phyloP scores from a whole-genome alignment of 1,284 basidiomycete species.

The Takashimella tepidaria region DNA sequence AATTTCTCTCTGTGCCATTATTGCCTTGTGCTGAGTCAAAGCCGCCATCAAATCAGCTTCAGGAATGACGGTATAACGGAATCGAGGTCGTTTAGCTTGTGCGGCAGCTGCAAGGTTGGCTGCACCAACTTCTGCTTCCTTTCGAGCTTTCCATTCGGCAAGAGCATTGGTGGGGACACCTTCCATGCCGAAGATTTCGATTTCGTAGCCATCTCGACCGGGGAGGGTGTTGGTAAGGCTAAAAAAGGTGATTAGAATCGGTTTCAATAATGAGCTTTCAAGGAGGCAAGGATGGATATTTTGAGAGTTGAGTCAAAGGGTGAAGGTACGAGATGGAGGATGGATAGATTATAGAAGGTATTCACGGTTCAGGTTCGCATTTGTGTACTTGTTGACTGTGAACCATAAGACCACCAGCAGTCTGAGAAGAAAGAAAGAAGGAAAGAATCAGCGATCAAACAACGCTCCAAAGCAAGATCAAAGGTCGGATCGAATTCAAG shows the following conservation, averaged over 20 bases:
- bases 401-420: conserved; percentile 95
- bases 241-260: conserved; percentile 16
- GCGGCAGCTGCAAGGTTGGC: conserved; percentile 72
- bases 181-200: conserved; percentile 99
- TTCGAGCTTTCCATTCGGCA: conserved; percentile 88
- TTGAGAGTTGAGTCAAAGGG: not conserved
- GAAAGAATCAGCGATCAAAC: not conserved
- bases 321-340: too few species aligned
- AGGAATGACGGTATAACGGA: conserved; percentile 71
- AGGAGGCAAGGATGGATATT: too few species aligned
- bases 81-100: conserved; percentile 67
- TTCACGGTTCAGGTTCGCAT: conserved; percentile 89
- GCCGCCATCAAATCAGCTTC: conserved; percentile 81
- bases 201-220: conserved; percentile 93
- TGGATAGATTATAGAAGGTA: too few species aligned
- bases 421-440: conserved; percentile 16
- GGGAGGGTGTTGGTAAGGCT: conserved; percentile 95
- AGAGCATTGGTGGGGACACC: conserved; percentile 92
- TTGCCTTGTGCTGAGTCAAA: conserved; percentile 80
- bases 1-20: conserved; percentile 67
- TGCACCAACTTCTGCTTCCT: conserved; percentile 78
- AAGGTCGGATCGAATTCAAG: too few species aligned
- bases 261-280: conserved; percentile 1
- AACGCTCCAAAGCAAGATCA: too few species aligned
- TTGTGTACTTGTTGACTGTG: conserved; percentile 99